A percentile compares a stretch with the other conserved stretches of the same genome.
Evolutionary conservation across 768 basidiomycete genomes (phyloP).

Genomic region (Melanogaster broomeanus): DNA sequence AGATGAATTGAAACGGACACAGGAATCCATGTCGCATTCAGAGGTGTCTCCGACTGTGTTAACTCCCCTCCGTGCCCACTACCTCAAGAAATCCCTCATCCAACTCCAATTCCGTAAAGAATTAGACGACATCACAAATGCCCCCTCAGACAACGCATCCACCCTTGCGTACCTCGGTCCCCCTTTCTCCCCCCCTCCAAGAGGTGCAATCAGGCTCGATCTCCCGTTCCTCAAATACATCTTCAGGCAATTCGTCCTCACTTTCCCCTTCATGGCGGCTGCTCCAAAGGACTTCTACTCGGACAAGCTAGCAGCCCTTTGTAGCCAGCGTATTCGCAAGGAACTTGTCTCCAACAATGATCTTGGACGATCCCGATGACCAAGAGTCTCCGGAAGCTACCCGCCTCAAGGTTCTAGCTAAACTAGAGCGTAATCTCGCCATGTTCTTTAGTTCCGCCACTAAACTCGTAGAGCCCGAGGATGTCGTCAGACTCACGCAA

Average conservation of each 20-base stretch:
- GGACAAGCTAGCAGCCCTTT: constrained; percentile 93
- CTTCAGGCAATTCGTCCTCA: constrained; percentile 90
- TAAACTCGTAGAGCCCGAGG: constrained; percentile 82
- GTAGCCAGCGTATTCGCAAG: constrained; percentile 78
- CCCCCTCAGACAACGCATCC: constrained; percentile 45
- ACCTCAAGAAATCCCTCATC: constrained; percentile 95
- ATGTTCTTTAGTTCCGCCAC: constrained; percentile 81
- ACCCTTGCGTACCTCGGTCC: constrained; percentile 86
- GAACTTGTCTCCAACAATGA: constrained; percentile 65
- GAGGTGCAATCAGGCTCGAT: constrained; percentile 58
- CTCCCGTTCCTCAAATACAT: constrained; percentile 88
- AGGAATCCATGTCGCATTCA: background rate
- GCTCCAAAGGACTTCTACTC: constrained; percentile 93
- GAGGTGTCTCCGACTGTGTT: constrained; percentile 42
- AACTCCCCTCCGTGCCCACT: constrained; percentile 91
- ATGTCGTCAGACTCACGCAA: constrained; percentile 89
- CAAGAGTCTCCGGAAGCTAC: constrained; percentile 58
- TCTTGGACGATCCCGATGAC: constrained; percentile 52
- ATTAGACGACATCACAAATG: constrained; percentile 62
- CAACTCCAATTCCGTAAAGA: constrained; percentile 85
- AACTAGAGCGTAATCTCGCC: constrained; percentile 82
- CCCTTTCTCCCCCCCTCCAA: constrained; percentile 77
- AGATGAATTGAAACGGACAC: too few species aligned
- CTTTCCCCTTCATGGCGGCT: constrained; percentile 91
- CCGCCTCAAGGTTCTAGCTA: constrained; percentile 68